Evolutionary conservation across 352 stramenopile species (phyloP).

Genomic region (Pythium utonaiense): DNA sequence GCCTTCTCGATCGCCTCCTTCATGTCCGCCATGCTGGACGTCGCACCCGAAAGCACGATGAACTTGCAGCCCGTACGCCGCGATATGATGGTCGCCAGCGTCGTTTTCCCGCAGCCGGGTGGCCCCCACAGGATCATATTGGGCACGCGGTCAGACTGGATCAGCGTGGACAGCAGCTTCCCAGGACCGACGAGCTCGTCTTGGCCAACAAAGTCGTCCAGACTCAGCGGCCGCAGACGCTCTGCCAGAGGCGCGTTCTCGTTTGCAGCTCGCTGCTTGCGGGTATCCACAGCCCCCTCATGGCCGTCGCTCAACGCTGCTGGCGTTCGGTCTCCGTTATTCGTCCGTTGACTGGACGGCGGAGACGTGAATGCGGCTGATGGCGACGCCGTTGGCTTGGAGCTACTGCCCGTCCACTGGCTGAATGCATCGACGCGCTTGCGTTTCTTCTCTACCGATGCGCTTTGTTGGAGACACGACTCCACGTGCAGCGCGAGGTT

Average conservation of each 20-base stretch:
- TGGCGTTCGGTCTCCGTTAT: background rate
- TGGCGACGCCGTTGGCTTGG: background rate
- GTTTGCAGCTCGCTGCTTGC: conserved; percentile 1
- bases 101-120: conserved; percentile 87
- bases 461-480: conserved; percentile 38
- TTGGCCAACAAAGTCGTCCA: conserved; percentile 67
- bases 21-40: conserved; percentile 67
- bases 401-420: background rate
- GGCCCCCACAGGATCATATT: conserved; percentile 88
- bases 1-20: conserved; percentile 75
- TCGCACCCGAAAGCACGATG: conserved; percentile 65
- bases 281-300: background rate
- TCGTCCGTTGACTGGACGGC: background rate
- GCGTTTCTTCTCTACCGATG: conserved; percentile 44
- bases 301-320: background rate
- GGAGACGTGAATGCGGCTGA: background rate
- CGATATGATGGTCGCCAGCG: conserved; percentile 73
- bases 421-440: conserved; percentile 28
- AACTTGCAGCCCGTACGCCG: conserved; percentile 68
- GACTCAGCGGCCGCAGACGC: conserved; percentile 55
- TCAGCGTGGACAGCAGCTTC: conserved; percentile 59
- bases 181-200: conserved; percentile 59
- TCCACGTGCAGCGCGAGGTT: conserved; percentile 78
- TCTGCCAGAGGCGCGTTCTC: conserved; percentile 59
- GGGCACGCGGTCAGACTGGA: conserved; percentile 63